These are phyloP conservation scores for Cicer pinnatifidum DNA, from an alignment of 306 rosid genomes.

Conservation along the genomic window DNA sequence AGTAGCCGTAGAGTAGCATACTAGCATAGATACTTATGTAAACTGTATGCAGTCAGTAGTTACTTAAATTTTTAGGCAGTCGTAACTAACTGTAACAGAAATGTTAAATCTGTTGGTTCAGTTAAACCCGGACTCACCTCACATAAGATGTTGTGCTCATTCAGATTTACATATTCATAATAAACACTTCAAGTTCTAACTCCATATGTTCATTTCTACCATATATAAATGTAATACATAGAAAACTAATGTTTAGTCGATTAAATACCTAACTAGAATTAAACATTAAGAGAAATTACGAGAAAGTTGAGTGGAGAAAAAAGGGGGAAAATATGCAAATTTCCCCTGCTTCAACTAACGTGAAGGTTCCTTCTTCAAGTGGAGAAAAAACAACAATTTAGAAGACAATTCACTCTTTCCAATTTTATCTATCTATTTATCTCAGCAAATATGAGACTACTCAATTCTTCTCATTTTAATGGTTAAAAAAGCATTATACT, in stretches of 20 bases:
- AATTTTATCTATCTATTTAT: neutral
- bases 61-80: neutral
- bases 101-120: neutral
- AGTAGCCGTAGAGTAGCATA: neutral
- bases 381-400: neutral
- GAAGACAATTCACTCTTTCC: neutral
- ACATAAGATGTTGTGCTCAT: neutral
- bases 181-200: no score
- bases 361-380: neutral
- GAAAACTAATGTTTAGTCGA: neutral
- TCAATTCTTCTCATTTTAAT: neutral
- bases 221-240: no score
- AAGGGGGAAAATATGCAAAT: neutral
- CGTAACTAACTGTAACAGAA: neutral
- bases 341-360: neutral
- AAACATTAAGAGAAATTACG: slow-evolving; percentile 4
- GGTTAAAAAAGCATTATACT: neutral
- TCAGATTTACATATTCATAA: no score
- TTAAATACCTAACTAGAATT: neutral
- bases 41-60: neutral
- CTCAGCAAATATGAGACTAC: no score
- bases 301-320: neutral
- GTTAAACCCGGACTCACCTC: slow-evolving; percentile 10
- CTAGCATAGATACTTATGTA: neutral
- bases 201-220: no score